phyloP scores from a whole-genome alignment of 2,329 filamentous ascomycete genomes.

The Westerdykella ornata region DNA sequence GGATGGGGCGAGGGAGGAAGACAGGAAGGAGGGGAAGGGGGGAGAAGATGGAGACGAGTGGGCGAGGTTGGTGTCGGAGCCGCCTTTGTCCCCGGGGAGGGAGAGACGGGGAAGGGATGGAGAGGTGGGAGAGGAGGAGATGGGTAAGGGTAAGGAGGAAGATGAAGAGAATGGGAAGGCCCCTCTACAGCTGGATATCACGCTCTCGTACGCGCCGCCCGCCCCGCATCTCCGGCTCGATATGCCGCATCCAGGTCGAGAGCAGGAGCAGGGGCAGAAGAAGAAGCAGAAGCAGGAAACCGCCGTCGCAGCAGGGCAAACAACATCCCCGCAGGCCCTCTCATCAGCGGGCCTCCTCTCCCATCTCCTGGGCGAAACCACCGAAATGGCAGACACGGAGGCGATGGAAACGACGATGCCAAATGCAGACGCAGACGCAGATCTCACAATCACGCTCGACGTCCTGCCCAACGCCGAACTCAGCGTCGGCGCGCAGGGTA shows the following conservation, averaged over 20 bases:
- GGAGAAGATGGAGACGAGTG: too few species aligned
- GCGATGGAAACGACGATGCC: conserved; percentile 4
- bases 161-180: not conserved
- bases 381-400: not conserved
- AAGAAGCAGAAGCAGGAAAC: not conserved
- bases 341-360: conserved; percentile 5
- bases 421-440: conserved; percentile 40
- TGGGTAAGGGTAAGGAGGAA: too few species aligned
- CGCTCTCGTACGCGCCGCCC: conserved; percentile 27
- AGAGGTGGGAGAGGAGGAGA: too few species aligned
- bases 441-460: conserved; percentile 49
- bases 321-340: too few species aligned
- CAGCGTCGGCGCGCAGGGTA: conserved; percentile 53
- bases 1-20: conserved; percentile 2
- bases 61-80: not conserved
- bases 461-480: conserved; percentile 56
- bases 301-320: not conserved
- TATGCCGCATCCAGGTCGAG: conserved; percentile 20
- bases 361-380: conserved; percentile 2
- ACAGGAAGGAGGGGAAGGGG: conserved; percentile 1
- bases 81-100: conserved; percentile 30
- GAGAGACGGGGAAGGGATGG: not conserved
- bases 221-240: conserved; percentile 27
- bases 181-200: conserved; percentile 24
- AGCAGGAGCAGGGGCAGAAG: conserved; percentile 9